Percentiles rank a stretch among this genome's conserved stretches.
These are phyloP conservation scores for Capsicum baccatum DNA, from an alignment of 257 asterid genomes.

Conservation along the genomic window DNA sequence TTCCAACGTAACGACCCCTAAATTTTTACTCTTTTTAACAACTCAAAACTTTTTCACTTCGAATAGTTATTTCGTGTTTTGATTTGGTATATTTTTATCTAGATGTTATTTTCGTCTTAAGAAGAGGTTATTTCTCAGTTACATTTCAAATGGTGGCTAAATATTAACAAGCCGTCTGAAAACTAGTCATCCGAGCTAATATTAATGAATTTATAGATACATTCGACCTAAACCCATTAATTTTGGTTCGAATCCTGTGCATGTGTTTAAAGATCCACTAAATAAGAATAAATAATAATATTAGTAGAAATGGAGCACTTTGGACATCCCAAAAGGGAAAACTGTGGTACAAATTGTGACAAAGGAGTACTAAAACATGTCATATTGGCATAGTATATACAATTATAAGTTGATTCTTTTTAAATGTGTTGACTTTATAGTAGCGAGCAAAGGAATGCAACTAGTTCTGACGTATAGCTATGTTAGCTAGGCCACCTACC, in stretches of 20 bases:
- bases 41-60: no score
- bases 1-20: no score
- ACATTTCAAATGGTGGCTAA: neutral
- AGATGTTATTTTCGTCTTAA: neutral
- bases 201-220: neutral
- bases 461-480: no score
- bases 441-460: no score
- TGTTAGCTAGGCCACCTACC: no score
- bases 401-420: no score
- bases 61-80: no score
- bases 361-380: neutral
- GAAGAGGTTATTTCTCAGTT: neutral
- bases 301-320: neutral
- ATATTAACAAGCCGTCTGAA: neutral
- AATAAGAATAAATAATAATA: neutral
- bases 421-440: no score
- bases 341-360: neutral
- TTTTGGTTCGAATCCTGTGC: neutral
- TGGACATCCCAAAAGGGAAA: neutral
- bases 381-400: neutral
- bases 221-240: neutral
- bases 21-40: no score
- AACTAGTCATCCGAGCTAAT: neutral
- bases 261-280: neutral
- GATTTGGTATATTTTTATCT: no score